Evolutionary conservation across 225 moss, liverwort and hornwort species (phyloP).

Genomic region (Bryoerythrophyllum caledonicum): DNA sequence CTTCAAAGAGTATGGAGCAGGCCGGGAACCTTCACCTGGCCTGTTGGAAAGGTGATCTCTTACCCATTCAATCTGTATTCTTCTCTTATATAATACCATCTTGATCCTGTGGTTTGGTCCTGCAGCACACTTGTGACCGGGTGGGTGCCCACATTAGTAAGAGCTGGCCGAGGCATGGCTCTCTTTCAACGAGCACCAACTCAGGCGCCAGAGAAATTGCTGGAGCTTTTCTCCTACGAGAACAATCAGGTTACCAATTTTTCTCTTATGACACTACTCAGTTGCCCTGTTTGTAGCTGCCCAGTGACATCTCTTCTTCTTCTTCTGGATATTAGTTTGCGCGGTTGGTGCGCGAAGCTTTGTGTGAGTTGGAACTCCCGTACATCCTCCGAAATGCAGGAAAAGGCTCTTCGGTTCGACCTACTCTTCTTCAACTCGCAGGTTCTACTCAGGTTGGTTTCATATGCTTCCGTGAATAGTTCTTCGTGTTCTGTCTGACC

Average conservation of each 20-base stretch:
- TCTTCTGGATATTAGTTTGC: conserved; percentile 67
- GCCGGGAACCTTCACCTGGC: conserved; percentile 73
- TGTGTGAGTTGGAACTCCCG: conserved; percentile 92
- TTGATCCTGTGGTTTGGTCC: conserved; percentile 10
- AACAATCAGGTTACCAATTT: conserved; percentile 85
- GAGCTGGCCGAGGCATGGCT: conserved; percentile 92
- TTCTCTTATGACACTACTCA: not conserved
- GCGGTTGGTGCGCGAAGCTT: conserved; percentile 83
- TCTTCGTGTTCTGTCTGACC: not conserved
- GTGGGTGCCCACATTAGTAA: conserved; percentile 88
- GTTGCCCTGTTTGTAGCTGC: conserved; percentile 3
- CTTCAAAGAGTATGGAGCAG: conserved; percentile 83
- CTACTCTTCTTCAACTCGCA: conserved; percentile 67
- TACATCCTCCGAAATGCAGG: conserved; percentile 84
- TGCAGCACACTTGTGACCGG: conserved; percentile 91
- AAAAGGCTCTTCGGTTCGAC: conserved; percentile 80
- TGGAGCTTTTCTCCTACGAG: conserved; percentile 92
- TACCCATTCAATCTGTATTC: not conserved
- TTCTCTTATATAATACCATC: not conserved
- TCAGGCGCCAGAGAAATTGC: conserved; percentile 54
- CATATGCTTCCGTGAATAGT: not conserved
- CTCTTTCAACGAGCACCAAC: conserved; percentile 65
- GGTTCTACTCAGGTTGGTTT: conserved; percentile 79
- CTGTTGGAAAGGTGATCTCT: conserved; percentile 70
- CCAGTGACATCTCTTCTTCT: not conserved